These are phyloP conservation scores for Trichoderma cornu-damae DNA, from an alignment of 2,329 filamentous ascomycete species.

Conservation along the genomic window DNA sequence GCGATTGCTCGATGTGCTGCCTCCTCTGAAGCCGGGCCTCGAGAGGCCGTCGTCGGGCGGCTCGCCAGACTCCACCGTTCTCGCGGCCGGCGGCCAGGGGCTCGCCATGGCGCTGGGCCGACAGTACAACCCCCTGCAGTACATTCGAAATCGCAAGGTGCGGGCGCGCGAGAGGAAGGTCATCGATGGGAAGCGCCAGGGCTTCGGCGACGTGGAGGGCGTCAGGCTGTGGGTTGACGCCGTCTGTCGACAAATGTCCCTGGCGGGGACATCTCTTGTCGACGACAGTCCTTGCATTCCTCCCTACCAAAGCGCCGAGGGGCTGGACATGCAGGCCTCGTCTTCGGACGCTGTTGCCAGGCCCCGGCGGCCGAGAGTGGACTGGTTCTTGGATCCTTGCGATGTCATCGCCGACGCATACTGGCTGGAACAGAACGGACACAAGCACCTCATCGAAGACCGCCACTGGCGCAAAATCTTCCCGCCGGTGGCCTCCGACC, in stretches of 20 bases:
- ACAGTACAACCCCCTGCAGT: slow-evolving; percentile 85
- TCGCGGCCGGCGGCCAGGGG: slow-evolving; percentile 25
- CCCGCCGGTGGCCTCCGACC: slow-evolving; percentile 34
- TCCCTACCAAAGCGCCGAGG: slow-evolving; percentile 43
- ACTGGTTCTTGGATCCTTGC: slow-evolving; percentile 78
- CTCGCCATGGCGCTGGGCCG: slow-evolving; percentile 52
- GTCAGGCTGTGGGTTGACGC: slow-evolving; percentile 75
- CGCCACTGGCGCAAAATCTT: slow-evolving; percentile 71
- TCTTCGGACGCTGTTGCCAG: slow-evolving; percentile 47
- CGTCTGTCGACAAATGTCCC: slow-evolving; percentile 41
- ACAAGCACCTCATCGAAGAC: slow-evolving; percentile 78
- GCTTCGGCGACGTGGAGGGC: slow-evolving; percentile 67
- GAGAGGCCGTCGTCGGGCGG: slow-evolving; percentile 39
- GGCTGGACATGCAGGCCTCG: slow-evolving; percentile 39
- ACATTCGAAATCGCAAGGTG: slow-evolving; percentile 83
- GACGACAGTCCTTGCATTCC: slow-evolving; percentile 36
- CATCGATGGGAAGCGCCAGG: slow-evolving; percentile 69
- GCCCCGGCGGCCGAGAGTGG: slow-evolving; percentile 66
- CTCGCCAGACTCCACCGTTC: slow-evolving; percentile 38
- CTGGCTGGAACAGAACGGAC: slow-evolving; percentile 79
- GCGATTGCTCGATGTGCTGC: slow-evolving; percentile 70
- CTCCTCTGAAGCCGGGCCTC: slow-evolving; percentile 57
- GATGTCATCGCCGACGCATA: slow-evolving; percentile 86
- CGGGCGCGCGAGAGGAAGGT: slow-evolving; percentile 70
- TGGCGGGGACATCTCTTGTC: slow-evolving; percentile 24